phyloP scores from a whole-genome alignment of 2,329 filamentous ascomycete species.

The Ascochyta fabae region DNA sequence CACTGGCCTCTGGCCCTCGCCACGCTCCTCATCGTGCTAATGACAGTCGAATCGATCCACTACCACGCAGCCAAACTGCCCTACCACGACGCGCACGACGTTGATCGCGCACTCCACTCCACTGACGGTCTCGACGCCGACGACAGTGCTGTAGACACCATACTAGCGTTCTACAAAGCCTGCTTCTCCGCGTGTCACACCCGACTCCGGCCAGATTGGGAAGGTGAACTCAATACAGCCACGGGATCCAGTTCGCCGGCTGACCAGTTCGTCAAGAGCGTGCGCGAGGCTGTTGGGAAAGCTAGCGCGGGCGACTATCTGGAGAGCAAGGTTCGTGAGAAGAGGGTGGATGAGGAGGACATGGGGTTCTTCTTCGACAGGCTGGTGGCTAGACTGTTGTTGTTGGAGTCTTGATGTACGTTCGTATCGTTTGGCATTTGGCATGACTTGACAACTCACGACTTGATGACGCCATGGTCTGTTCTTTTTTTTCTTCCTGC shows the following conservation, averaged over 20 bases:
- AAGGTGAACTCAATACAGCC: constrained; percentile 27
- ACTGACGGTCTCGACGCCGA: constrained; percentile 21
- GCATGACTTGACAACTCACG: neutral
- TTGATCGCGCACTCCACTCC: neutral
- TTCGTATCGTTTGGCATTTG: neutral
- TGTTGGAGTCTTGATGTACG: constrained; percentile 13
- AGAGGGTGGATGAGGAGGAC: constrained; percentile 30
- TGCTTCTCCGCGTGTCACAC: constrained; percentile 47
- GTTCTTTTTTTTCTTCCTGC: neutral
- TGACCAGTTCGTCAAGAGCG: constrained; percentile 39
- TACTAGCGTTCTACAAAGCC: constrained; percentile 42
- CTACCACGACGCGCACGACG: constrained; percentile 37
- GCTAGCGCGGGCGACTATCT: constrained; percentile 33
- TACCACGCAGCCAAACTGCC: constrained; percentile 47
- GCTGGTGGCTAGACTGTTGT: constrained; percentile 42
- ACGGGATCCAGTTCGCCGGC: constrained; percentile 13
- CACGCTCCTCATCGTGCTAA: constrained; percentile 42
- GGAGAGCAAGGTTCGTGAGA: constrained; percentile 23
- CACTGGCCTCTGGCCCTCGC: constrained; percentile 46
- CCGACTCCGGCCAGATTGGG: constrained; percentile 36
- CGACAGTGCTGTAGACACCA: constrained; percentile 34
- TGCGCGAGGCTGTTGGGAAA: constrained; percentile 33
- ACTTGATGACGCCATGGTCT: constrained; percentile 3
- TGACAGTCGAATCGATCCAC: constrained; percentile 49
- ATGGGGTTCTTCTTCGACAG: constrained; percentile 50